Evolutionary conservation across 495 filamentous ascomycete species (phyloP), one percentile per base, ranked within the genome.

Genomic region (Apodospora peruviana): DNA sequence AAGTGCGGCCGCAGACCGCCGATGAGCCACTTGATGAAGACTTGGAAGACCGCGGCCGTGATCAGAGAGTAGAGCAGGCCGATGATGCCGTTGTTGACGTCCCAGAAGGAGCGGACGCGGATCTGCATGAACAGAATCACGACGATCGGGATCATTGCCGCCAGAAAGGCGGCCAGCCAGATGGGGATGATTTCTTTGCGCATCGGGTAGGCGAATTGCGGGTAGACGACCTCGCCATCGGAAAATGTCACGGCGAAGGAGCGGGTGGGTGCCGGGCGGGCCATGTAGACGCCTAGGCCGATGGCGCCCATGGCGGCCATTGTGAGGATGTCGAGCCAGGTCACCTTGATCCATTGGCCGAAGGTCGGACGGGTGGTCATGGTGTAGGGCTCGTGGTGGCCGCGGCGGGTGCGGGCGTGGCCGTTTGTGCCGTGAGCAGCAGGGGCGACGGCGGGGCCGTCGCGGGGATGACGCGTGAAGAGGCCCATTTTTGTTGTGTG

Each of bases 181-280:
- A 83, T 84, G 19, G 83, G 79, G 9, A 87, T 62, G 53, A 84
- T 79, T 60, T 84, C 79, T 34, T 77, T 77, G 52, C 79, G 74
- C 43, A 77, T 57, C 0, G 82, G 82, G 53, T 83, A 81, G 41
- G 81, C 79, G 52, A 84, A 79, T 44, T 80, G 55, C 0, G 81
- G 80, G 51, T 79, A 79, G 36, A 84, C 73, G 12, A 84, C 62
- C 50, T 81, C 71, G 48, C 78, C 76, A 43, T 83, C 77, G 17
- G 70, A 57, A 57, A 80, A 82, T 39, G 66, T 76, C 19, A 84
- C 71, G 2, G 82, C 70, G 56, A 83, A 83, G 22, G 75, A 77
- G 16, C 79, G 71, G 3, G 69, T 69, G 0, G 77, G 77, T 0
- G 79, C 78, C 0, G 80, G 80, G 5, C 72, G 64, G 8, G 78